These are phyloP conservation scores for Aquilaria yunnanensis DNA, from an alignment of 345 rosid genomes.

Conservation along the genomic window DNA sequence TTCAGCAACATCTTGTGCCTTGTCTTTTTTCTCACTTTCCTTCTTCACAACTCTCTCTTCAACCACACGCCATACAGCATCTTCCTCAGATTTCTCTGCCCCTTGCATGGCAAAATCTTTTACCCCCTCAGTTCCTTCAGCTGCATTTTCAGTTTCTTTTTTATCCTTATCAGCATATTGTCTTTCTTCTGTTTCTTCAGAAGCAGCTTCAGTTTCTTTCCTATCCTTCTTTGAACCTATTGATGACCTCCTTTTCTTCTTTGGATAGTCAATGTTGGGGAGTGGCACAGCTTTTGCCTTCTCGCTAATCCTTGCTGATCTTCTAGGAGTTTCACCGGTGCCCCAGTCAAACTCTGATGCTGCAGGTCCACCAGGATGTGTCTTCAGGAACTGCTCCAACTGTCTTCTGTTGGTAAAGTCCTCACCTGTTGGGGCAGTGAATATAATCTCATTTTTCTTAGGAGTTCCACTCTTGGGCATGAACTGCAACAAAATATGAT, in stretches of 20 bases:
- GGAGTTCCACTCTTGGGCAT: constrained; percentile 31
- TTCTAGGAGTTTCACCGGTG: constrained; percentile 60
- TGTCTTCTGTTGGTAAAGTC: constrained; percentile 45
- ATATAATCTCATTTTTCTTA: constrained; percentile 54
- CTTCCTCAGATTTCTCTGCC: not conserved
- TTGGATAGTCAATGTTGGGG: constrained; percentile 39
- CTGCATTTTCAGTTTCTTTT: constrained; percentile 29
- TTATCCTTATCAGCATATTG: constrained; percentile 25
- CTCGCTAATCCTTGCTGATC: constrained; percentile 66
- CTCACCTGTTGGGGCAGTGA: constrained; percentile 63
- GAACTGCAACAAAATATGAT: constrained; percentile 30
- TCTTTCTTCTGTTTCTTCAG: constrained; percentile 27
- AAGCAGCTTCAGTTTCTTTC: constrained; percentile 32
- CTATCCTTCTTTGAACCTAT: constrained; percentile 42
- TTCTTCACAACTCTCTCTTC: constrained; percentile 23
- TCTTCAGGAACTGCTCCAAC: constrained; percentile 59
- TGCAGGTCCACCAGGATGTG: constrained; percentile 51
- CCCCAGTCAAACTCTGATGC: constrained; percentile 59
- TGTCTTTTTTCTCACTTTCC: constrained; percentile 18
- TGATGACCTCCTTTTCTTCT: constrained; percentile 41
- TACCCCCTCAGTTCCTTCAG: too few relatives aligned
- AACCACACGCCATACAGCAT: constrained; percentile 19
- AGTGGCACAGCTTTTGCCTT: constrained; percentile 35
- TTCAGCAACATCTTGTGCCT: constrained; percentile 15
- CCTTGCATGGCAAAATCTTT: too few relatives aligned